Evolutionary conservation across 116 monocot species (phyloP).

Genomic region (Papilionanthe hybrid): DNA sequence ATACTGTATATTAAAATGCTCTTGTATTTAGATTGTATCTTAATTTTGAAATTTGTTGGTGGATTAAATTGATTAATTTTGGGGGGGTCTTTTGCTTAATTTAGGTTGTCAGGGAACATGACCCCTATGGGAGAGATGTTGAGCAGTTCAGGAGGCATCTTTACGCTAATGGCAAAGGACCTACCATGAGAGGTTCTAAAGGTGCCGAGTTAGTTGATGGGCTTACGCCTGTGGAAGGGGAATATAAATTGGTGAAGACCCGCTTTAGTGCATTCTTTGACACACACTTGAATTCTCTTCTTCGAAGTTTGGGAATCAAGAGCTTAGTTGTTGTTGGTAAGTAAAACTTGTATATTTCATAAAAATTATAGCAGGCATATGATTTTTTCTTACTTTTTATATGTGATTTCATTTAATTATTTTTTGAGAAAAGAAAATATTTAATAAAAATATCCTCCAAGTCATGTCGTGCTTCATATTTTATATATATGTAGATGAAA

Average conservation of each 20-base stretch:
- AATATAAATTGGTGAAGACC: conserved; percentile 84
- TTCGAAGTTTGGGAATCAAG: conserved; percentile 59
- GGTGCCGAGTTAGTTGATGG: conserved; percentile 81
- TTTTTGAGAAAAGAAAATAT: not conserved
- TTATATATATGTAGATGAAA: not conserved
- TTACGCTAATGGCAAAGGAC: conserved; percentile 67
- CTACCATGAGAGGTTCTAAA: conserved; percentile 48
- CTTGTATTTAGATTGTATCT: not conserved
- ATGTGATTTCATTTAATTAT: not conserved
- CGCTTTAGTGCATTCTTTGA: conserved; percentile 94
- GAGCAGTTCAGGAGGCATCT: conserved; percentile 74
- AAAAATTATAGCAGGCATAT: not conserved
- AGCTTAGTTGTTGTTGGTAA: conserved; percentile 83
- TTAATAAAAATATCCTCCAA: not conserved
- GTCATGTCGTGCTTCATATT: not conserved
- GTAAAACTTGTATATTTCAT: conserved; percentile 8
- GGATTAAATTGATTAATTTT: not conserved
- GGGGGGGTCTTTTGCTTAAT: not conserved
- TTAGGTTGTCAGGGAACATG: conserved; percentile 95
- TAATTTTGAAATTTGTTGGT: not conserved
- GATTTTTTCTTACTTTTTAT: not conserved
- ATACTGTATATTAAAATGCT: not conserved
- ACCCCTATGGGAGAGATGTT: conserved; percentile 78
- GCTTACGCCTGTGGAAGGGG: conserved; percentile 57
- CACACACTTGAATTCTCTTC: conserved; percentile 77